Evolutionary conservation across 2,329 filamentous ascomycete species (phyloP), one percentile per base, ranked within the genome.

Genomic region (Penicillium sp.): DNA sequence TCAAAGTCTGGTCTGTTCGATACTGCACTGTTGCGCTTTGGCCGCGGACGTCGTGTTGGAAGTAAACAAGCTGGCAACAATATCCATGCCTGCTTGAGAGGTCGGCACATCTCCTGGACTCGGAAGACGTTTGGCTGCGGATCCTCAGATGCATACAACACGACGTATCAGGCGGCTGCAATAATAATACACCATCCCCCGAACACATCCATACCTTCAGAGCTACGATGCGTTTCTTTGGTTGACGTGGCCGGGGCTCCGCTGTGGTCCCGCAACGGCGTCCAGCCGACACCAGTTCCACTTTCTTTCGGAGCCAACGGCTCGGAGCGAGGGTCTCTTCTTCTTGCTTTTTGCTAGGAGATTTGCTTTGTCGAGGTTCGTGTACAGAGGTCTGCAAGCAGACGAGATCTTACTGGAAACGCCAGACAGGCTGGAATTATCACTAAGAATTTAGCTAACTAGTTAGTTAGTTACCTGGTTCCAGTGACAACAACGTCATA

Each of bases 251-350:
- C 26, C 21, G 9, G 14, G 14, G 30, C 49, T 51, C 48, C 50
- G 43, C 45, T 41, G 42, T 40, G 47, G 47, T 41, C 39, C 43
- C n/a, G n/a, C 33, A 47, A 51, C 47, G 45, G 48, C 33, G 33
- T 41, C n/a, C 6, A 28, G 29, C 43, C 40, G 37, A 44, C 31
- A 37, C 35, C 15, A 33, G 33, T 20, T 25, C 38, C 39, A 48
- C 45, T 45, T 33, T n/a, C 9, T 10, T 9, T 45, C 39, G 43
- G 43, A 42, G 33, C 42, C 45, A 42, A 42, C 34, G 37, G 34
- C 31, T 30, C 33, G 41, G 41, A 16, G 16, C 36, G 33, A 9
- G 35, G 21, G 16, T 10, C 35, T 33, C 33, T 16, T 30, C 34
- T 33, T 33, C 7, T 17, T 27, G 27, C 19, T 21, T 25, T 17